Evolutionary conservation across 768 basidiomycete species (phyloP).

Genomic region (Omphalotus guepiniiformis): DNA sequence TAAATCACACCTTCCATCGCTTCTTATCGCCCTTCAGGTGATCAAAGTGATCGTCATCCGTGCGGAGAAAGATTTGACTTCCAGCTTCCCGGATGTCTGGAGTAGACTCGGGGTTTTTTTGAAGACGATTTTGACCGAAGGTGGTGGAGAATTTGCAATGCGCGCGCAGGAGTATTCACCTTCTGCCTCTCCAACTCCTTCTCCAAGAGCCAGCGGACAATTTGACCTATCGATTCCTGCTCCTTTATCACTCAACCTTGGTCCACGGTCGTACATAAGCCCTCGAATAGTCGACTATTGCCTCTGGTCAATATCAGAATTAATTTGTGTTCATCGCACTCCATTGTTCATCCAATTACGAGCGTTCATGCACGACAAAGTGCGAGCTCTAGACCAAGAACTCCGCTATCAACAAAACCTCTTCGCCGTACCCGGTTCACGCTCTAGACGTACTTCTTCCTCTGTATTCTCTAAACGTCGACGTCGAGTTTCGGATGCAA

Average conservation of each 20-base stretch:
- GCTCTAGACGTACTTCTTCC: constrained; percentile 41
- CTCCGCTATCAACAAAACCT: constrained; percentile 31
- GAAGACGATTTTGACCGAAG: constrained; percentile 47
- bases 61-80: constrained; percentile 56
- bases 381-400: constrained; percentile 48
- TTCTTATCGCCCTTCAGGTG: constrained; percentile 56
- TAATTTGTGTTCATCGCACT: constrained; percentile 56
- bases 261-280: constrained; percentile 19
- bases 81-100: constrained; percentile 57
- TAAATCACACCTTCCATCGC: constrained; percentile 32
- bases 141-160: constrained; percentile 61
- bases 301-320: constrained; percentile 68
- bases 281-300: constrained; percentile 68
- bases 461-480: constrained; percentile 58
- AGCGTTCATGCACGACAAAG: constrained; percentile 60
- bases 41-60: constrained; percentile 65
- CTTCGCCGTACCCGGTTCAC: constrained; percentile 18
- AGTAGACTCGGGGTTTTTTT: constrained; percentile 52
- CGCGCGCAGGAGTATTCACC: constrained; percentile 37
- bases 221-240: constrained; percentile 29
- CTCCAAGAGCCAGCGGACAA: constrained; percentile 44
- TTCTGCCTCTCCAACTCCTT: constrained; percentile 46
- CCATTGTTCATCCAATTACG: constrained; percentile 67
- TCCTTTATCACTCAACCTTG: constrained; percentile 15
- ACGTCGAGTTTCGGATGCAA: constrained; percentile 34